phyloP scores from a whole-genome alignment of 164 flowering plant species.

The Vitis rotundifolia region DNA sequence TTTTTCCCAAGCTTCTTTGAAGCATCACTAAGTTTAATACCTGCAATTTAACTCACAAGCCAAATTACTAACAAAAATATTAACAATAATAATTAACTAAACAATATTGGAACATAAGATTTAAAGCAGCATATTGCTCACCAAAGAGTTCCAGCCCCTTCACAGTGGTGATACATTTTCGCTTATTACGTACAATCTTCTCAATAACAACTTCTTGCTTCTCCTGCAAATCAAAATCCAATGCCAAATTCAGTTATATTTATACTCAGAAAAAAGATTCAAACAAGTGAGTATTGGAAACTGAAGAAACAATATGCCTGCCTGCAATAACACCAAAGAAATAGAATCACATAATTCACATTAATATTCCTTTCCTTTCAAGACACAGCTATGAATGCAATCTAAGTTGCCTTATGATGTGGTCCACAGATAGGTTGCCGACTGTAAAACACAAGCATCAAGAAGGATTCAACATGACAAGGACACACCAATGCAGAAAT shows the following conservation, averaged over 20 bases:
- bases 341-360: no score
- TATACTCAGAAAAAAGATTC: not conserved
- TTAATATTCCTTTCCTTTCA: no score
- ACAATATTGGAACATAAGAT: not conserved
- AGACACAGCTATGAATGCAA: no score
- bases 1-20: constrained; percentile 98
- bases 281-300: not conserved
- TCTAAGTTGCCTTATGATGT: no score
- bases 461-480: no score
- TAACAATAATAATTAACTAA: not conserved
- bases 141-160: constrained; percentile 91
- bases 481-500: no score
- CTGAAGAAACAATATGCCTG: not conserved
- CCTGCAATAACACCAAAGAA: no score
- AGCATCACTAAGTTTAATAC: constrained; percentile 94
- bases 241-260: not conserved
- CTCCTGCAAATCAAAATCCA: constrained; percentile 46
- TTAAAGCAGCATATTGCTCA: constrained; percentile 26
- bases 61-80: not conserved
- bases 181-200: constrained; percentile 76
- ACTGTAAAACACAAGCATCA: no score
- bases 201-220: constrained; percentile 80
- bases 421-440: no score
- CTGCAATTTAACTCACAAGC: constrained; percentile 35
- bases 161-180: constrained; percentile 81